Evolutionary conservation across 148 eudicot genomes (phyloP), one percentile per base, ranked within the genome.

Genomic region (Fagopyrum homotropicum): DNA sequence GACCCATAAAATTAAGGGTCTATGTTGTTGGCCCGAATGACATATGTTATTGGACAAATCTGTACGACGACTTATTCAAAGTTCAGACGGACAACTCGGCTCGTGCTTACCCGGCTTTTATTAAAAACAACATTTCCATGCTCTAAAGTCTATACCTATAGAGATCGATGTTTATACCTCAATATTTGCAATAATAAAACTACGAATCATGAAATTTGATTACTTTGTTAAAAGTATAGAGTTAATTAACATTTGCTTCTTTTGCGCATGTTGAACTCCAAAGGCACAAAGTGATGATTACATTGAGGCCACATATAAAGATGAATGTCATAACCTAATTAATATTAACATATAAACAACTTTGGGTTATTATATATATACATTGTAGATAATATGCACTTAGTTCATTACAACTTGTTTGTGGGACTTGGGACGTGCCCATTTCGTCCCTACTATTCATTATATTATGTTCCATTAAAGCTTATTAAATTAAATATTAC

Each of bases 261-360:
- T 55, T 55, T 55, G 17, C 22, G 17, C 17, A 55, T 55, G 60
- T 55, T 55, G 22, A 55, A 55, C 19, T 55, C 17, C 22, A 55
- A 55, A 55, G 60, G 60, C 60, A 55, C 60, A 55, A n/a, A 55
- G 17, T n/a, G 60, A 17, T 55, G 60, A 55, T 55, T 55, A 55
- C 60, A 55, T 55, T 55, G 7, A 55, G 60, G 17, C 60, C n/a
- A 55, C 22, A 55, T n/a, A 8, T 17, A 16, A 12, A 22, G 17
- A 55, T 51, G 12, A 51, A 51, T 14, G n/a, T 51, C 0, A 51
- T 12, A n/a, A 54, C 59, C 55, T 50, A n/a, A 19, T 54, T 19
- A 54, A 55, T 16, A 55, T 16, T 55, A 55, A 17, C 60, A 51
- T 14, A 51, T 51, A 51, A 11, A 51, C 40, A 35, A 35, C 2